phyloP scores from a whole-genome alignment of 441 rosid species.

The Jatropha multifida region DNA sequence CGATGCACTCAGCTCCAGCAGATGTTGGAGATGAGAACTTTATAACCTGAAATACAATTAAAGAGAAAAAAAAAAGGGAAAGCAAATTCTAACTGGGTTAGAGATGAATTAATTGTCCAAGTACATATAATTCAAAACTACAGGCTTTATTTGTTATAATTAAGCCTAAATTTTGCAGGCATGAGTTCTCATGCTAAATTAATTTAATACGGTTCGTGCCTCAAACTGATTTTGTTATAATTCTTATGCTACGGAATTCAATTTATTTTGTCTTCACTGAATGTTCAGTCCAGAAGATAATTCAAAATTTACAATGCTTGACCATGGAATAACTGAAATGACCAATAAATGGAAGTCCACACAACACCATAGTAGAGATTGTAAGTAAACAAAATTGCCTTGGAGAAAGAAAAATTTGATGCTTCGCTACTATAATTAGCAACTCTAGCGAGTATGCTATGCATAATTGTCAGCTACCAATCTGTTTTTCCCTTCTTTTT shows the following conservation, averaged over 20 bases:
- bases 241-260: neutral
- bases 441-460: neutral
- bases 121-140: neutral
- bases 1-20: slow-evolving; percentile 97
- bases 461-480: too few species aligned
- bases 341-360: neutral
- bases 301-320: neutral
- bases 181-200: neutral
- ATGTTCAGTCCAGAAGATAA: neutral
- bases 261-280: neutral
- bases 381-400: neutral
- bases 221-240: neutral
- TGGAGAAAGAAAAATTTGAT: neutral
- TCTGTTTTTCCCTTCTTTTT: too few species aligned
- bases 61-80: neutral
- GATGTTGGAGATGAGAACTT: slow-evolving; percentile 77
- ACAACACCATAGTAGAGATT: neutral
- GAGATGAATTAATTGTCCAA: neutral
- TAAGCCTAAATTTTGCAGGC: neutral
- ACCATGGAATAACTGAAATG: neutral
- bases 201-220: neutral
- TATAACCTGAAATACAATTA: slow-evolving; percentile 53
- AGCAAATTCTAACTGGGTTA: neutral
- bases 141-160: neutral
- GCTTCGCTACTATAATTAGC: neutral